Percentiles rank a stretch among this genome's conserved stretches.
Evolutionary conservation across 768 basidiomycete genomes (phyloP).

Genomic region (Kwoniella shandongensis): DNA sequence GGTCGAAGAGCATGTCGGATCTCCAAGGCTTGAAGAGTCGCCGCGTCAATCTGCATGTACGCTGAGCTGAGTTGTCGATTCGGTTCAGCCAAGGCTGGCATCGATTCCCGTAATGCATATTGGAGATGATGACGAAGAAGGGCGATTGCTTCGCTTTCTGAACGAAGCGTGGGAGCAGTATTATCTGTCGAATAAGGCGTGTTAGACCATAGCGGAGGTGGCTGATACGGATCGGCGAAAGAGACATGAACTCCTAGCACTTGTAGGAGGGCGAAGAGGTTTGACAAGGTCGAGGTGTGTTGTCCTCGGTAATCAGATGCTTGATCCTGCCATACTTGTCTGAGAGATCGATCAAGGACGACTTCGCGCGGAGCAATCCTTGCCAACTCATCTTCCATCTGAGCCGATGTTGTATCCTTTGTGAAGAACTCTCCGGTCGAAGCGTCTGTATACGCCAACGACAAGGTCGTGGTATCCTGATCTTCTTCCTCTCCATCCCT

Average conservation of each 20-base stretch:
- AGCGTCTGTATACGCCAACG: conserved; percentile 90
- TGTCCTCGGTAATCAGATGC: neutral
- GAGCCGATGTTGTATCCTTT: conserved; percentile 60
- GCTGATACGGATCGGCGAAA: conserved; percentile 28
- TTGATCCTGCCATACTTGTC: conserved; percentile 11
- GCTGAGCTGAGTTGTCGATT: conserved; percentile 27
- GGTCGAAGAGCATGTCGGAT: conserved; percentile 49
- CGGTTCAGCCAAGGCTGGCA: conserved; percentile 38
- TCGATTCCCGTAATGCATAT: conserved; percentile 46
- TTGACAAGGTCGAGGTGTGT: neutral
- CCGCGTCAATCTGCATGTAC: conserved; percentile 52
- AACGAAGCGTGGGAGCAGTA: neutral
- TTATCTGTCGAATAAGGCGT: neutral
- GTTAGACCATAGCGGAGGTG: conserved; percentile 5
- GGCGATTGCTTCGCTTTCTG: conserved; percentile 35
- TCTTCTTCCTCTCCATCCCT: conserved; percentile 1
- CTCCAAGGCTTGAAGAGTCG: conserved; percentile 50
- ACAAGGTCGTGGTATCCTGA: conserved; percentile 39
- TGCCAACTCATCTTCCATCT: conserved; percentile 74
- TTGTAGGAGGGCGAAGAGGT: conserved; percentile 30
- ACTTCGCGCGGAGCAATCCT: conserved; percentile 80
- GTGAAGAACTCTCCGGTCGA: conserved; percentile 89
- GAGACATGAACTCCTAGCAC: conserved; percentile 38
- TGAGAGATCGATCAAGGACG: conserved; percentile 58
- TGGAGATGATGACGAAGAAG: conserved; percentile 43